Evolutionary conservation across 768 basidiomycete species (phyloP), one percentile per base, ranked within the genome.

Genomic region (Suillus fuscotomentosus): DNA sequence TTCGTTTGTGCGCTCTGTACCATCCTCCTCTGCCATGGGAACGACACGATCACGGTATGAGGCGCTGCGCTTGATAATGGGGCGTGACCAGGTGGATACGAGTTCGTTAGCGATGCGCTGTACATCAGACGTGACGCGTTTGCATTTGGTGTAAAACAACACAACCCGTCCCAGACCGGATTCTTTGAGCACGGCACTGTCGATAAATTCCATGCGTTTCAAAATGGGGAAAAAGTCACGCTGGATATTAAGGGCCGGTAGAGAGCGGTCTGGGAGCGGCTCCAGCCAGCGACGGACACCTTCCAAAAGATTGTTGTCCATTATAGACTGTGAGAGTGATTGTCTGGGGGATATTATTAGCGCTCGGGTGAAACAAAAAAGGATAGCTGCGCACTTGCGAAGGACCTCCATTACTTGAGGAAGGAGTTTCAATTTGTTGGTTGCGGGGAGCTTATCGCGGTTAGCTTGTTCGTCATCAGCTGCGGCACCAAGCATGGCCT

Each of bases 241-340:
- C 74, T 98, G 97, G 71, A 99, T 98, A 76, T 96, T 97, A 61
- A 99, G 84, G 4, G 95, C 94, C 0, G 97, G 97, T 3, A 99
- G 84, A 1, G 95, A 96, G 62, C 86, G 87, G 78, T 97, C 94
- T 0, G 91, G 91, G 17, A 99, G 88, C 0, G 97, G 97, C 70
- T 99, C 97, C 3, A 99, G 87, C 94, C 94, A 99, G 43, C 87
- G 81, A 47, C 86, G 83, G 60, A 98, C 94, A 6, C 91, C 95
- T 68, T 94, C 92, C 36, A 99, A 82, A 48, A 99, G 86, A 67
- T 96, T 95, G 75, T 95, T 95, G 78, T 99, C 97, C 60, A 95
- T 87, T 72, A 99, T 97, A 6, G 95, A 92, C 70, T 97, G 94
- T 13, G 90, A 87, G 17, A 97, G 85, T 1, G 94, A 88, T 20